Percentiles rank a stretch among this genome's conserved stretches.
Evolutionary conservation across 768 basidiomycete genomes (phyloP).

Genomic region (Rhizopogon vulgaris): DNA sequence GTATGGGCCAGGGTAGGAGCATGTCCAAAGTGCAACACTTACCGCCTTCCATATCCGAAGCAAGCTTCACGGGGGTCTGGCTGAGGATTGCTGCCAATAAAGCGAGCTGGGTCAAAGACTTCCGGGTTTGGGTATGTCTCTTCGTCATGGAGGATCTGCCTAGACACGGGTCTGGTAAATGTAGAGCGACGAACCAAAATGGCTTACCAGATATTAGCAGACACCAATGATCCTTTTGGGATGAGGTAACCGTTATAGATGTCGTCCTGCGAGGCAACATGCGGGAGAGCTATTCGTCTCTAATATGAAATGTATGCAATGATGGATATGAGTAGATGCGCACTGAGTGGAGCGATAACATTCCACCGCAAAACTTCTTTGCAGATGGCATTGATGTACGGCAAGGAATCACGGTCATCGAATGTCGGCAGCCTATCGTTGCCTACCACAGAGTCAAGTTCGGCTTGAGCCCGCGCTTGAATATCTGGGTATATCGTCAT

Average conservation of each 20-base stretch:
- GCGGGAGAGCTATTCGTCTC: constrained; percentile 1
- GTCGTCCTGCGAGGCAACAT: constrained; percentile 10
- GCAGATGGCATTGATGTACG: constrained; percentile 14
- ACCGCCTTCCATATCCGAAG: constrained; percentile 10
- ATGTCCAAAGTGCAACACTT: too few species aligned
- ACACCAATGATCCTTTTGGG: constrained; percentile 8
- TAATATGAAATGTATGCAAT: background rate
- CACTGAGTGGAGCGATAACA: background rate
- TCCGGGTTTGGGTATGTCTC: constrained; percentile 8
- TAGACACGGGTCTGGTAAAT: background rate
- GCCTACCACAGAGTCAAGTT: constrained; percentile 9
- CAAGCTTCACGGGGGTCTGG: constrained; percentile 5
- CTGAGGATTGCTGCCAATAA: constrained; percentile 4
- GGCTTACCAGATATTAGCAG: constrained; percentile 11
- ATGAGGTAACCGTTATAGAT: constrained; percentile 16
- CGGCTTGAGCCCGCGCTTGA: constrained; percentile 7
- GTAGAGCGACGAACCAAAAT: too few species aligned
- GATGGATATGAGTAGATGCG: background rate
- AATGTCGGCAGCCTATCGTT: constrained; percentile 9
- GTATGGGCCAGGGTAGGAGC: too few species aligned
- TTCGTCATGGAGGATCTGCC: constrained; percentile 9
- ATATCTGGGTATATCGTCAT: constrained; percentile 10
- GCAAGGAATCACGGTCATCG: constrained; percentile 8
- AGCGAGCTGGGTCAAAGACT: constrained; percentile 8
- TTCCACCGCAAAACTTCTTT: constrained; percentile 12